Conservation (phyloP, 2,329 filamentous ascomycete genomes). For the Pseudophaeomoniella oleicola region DNA sequence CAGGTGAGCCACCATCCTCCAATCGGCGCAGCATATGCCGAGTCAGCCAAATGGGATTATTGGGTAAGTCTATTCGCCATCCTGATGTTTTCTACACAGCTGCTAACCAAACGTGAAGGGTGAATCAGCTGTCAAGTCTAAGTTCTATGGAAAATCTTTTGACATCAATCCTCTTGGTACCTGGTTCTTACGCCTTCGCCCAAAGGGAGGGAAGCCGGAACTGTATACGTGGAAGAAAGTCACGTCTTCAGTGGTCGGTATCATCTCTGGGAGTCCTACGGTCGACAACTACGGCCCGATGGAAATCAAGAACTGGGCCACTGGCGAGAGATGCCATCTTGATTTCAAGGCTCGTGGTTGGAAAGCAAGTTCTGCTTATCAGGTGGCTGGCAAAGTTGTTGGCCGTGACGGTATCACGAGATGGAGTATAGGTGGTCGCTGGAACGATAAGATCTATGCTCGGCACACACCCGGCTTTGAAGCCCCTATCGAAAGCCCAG, state of each 20-base stretch:
- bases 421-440: slow-evolving; percentile 82
- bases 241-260: slow-evolving; percentile 91
- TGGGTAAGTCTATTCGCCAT: slow-evolving; percentile 33
- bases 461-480: slow-evolving; percentile 86
- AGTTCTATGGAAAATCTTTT: slow-evolving; percentile 95
- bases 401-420: slow-evolving; percentile 66
- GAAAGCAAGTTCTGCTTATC: slow-evolving; percentile 85
- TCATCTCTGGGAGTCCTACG: slow-evolving; percentile 88
- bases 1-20: slow-evolving; percentile 97
- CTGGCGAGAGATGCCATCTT: slow-evolving; percentile 73
- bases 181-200: slow-evolving; percentile 83
- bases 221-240: slow-evolving; percentile 99
- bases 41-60: slow-evolving; percentile 90
- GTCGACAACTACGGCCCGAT: slow-evolving; percentile 98
- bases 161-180: slow-evolving; percentile 93
- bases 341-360: slow-evolving; percentile 94
- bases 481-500: slow-evolving; percentile 45
- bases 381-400: slow-evolving; percentile 73
- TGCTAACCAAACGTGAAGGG: slow-evolving; percentile 39
- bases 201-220: slow-evolving; percentile 64
- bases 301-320: slow-evolving; percentile 96
- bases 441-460: slow-evolving; percentile 96
- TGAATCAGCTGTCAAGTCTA: slow-evolving; percentile 86
- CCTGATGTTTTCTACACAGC: slow-evolving; percentile 1
- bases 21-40: slow-evolving; percentile 82